Conservation (phyloP, 306 rosid genomes). For the Purshia tridentata region DNA sequence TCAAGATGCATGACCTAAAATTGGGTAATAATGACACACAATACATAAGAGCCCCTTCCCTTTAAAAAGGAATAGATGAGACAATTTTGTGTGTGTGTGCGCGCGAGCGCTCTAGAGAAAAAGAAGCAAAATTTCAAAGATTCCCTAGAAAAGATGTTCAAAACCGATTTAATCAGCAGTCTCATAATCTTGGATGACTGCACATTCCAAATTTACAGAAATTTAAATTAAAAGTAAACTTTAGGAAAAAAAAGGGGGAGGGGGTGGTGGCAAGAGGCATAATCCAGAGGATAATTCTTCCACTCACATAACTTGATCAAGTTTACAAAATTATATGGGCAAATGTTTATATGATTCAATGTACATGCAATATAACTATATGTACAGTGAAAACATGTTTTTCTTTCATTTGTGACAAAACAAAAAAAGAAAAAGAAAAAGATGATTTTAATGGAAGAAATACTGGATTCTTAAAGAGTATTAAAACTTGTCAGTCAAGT, state of each 20-base stretch:
- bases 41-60: conserved; percentile 10
- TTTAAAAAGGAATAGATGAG: not conserved
- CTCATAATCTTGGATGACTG: not conserved
- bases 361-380: not conserved
- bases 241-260: not conserved
- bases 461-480: not conserved
- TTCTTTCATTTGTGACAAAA: not conserved
- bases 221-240: not conserved
- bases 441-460: not conserved
- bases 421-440: not conserved
- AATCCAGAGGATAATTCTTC: not conserved
- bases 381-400: not conserved
- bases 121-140: not conserved
- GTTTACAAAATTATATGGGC: not conserved
- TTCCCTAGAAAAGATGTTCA: not conserved
- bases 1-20: conserved; percentile 99
- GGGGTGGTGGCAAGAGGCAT: too few relatives aligned
- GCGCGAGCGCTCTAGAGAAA: not conserved
- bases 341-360: not conserved
- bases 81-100: too few relatives aligned
- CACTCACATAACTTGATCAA: not conserved
- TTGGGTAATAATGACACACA: conserved; percentile 27
- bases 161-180: not conserved
- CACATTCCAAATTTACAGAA: not conserved
- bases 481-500: not conserved